Evolutionary conservation across 768 basidiomycete genomes (phyloP), one percentile per base, ranked within the genome.

Genomic region (Phaeolepiota aurea): DNA sequence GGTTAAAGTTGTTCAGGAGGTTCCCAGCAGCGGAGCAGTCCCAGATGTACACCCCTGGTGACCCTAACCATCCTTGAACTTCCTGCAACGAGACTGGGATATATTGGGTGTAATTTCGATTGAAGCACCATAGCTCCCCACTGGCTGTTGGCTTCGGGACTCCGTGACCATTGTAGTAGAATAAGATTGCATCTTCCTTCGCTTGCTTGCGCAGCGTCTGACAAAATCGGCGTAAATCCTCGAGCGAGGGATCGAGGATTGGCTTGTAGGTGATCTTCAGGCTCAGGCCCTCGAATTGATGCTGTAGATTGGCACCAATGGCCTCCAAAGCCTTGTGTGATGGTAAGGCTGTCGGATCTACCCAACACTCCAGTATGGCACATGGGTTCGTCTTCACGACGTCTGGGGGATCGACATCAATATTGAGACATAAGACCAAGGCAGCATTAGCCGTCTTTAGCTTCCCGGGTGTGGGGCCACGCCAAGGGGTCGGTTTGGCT

Each of bases 51-150:
- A 98, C 89, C 20, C 87, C 89, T 1, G 96, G 96, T 1, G 90
- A 87, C 4, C 90, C 91, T 3, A 98, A 66, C 90, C 92, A 97
- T 14, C 69, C 76, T 57, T 98, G 93, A 12, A 99, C 71, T 51
- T 99, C 96, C 58, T 84, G 84, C 32, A 99, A 68, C 13, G 90
- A 92, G 9, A 98, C 87, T 0, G 96, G 96, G 44, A 98, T 98
- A 55, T 99, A 99, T 61, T 99, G 94, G 0, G 96, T 97, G 59
- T 98, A 98, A 50, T 79, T 86, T 53, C 82, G 74, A 61, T 99
- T 98, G 69, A 99, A 99, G 42, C 96, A 93, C 96, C 96, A 99
- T 39, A 99, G 73, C 61, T 99, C 96, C 16, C 96, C 87, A 47
- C 88, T 92, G 0, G 87, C 71, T 0, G 96, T 98, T 9, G 96